Evolutionary conservation across 1,139 yeast genomes (phyloP).

Genomic region (Taphrina confusa): DNA sequence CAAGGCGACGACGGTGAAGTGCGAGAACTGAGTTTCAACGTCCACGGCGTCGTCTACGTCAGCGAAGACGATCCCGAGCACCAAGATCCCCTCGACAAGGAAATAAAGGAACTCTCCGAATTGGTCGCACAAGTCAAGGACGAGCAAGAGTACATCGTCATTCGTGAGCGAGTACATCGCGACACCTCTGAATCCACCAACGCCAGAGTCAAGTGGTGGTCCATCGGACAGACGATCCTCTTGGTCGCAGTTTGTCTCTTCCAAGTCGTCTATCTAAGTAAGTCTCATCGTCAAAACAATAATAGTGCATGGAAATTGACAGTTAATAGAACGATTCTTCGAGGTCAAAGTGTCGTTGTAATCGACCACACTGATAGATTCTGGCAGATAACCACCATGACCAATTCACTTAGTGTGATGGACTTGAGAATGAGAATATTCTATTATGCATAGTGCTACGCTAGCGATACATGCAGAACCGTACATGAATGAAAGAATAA

Average conservation of each 20-base stretch:
- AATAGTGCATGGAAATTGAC: too few relatives aligned
- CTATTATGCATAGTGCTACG: conserved; percentile 7
- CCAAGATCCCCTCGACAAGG: conserved; percentile 74
- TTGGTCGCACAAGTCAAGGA: conserved; percentile 84
- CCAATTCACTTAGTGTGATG: too few relatives aligned
- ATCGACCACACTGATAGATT: too few relatives aligned
- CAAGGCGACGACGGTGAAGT: conserved; percentile 60
- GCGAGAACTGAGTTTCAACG: conserved; percentile 91
- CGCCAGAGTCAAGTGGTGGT: conserved; percentile 98
- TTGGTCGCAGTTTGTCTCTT: conserved; percentile 84
- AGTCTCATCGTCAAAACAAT: neutral
- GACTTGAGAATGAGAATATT: too few relatives aligned
- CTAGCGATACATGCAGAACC: too few relatives aligned
- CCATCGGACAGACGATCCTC: conserved; percentile 81
- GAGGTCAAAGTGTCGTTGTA: conserved; percentile 62
- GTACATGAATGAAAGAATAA: too few relatives aligned
- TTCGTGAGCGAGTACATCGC: conserved; percentile 96
- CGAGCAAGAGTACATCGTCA: conserved; percentile 83
- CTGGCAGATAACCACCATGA: neutral
- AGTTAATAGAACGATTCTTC: conserved; percentile 72
- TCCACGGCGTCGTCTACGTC: conserved; percentile 87
- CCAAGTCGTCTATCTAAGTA: conserved; percentile 57
- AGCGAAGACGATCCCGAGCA: conserved; percentile 72
- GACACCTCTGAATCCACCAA: conserved; percentile 95
- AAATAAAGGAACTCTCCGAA: conserved; percentile 73